Base-by-base conservation (phyloP, 331 rosid species). In the Acacia pycnantha region DNA sequence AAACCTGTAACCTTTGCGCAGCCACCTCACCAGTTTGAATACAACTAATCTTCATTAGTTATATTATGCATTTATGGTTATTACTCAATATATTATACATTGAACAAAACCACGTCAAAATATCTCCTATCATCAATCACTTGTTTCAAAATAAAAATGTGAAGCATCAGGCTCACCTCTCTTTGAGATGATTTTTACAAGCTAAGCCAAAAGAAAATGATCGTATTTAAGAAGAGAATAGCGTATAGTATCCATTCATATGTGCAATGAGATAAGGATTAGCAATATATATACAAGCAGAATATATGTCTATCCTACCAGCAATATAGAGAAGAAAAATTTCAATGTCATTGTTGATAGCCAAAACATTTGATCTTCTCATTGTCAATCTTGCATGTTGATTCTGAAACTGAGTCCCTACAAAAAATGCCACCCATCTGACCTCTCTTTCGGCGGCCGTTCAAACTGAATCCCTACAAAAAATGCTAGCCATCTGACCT, bases 401-500 rank as follows among this genome's bases (percentile, higher is more conserved):
- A 18, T 53, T 53, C 61, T 7, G 64, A 9, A 56, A 19, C 27
- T 10, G 6, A 58, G 65, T n/a, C n/a, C n/a, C n/a, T n/a, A n/a
- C n/a, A n/a, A n/a, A n/a, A n/a, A n/a, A n/a, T n/a, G n/a, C n/a
- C n/a, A n/a, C n/a, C n/a, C n/a, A n/a, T n/a, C n/a, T n/a, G n/a
- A n/a, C n/a, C n/a, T n/a, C n/a, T n/a, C n/a, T n/a, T n/a, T n/a
- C n/a, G n/a, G n/a, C n/a, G n/a, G n/a, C n/a, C n/a, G n/a, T n/a
- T n/a, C n/a, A n/a, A n/a, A n/a, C n/a, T n/a, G n/a, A n/a, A n/a
- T 22, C 35, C 40, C 33, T 86, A 92, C 97, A 92, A 79, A 18
- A 97, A 88, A 81, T 91, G 91, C 19, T 95, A 88, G 37, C 90
- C 85, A 75, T 93, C 97, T 37, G 77, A 77, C 79, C 24, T 90